phyloP scores from a whole-genome alignment of 371 early-diverging fungal genomes.

The Dichotomocladium elegans region DNA sequence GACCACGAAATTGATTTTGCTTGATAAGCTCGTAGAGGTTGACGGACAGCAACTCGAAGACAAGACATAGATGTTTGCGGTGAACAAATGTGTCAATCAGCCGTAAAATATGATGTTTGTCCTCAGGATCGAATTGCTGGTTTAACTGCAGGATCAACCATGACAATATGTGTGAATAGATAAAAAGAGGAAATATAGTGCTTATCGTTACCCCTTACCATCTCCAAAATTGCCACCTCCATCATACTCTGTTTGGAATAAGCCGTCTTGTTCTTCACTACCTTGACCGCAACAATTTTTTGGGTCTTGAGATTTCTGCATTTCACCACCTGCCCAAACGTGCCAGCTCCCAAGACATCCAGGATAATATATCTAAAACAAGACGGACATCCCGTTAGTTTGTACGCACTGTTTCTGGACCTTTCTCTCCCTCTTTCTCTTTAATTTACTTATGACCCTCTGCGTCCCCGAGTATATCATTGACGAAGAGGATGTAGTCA shows the following conservation, averaged over 20 bases:
- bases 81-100: slow-evolving; percentile 92
- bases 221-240: slow-evolving; percentile 88
- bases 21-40: slow-evolving; percentile 97
- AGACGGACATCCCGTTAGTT: too few relatives aligned
- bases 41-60: slow-evolving; percentile 91
- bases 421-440: background rate
- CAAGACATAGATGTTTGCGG: slow-evolving; percentile 91
- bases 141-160: slow-evolving; percentile 62
- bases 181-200: background rate
- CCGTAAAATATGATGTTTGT: slow-evolving; percentile 81
- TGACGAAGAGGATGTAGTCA: slow-evolving; percentile 93
- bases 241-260: slow-evolving; percentile 95
- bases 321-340: slow-evolving; percentile 97
- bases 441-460: slow-evolving; percentile 67
- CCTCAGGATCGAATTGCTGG: slow-evolving; percentile 71
- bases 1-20: slow-evolving; percentile 93
- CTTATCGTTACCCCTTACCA: slow-evolving; percentile 35
- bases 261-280: slow-evolving; percentile 91
- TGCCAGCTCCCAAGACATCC: slow-evolving; percentile 93
- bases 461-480: slow-evolving; percentile 76
- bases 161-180: background rate
- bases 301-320: slow-evolving; percentile 85
- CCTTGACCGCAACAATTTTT: slow-evolving; percentile 89
- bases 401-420: background rate
- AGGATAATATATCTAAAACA: slow-evolving; percentile 69